Percentiles rank a stretch among this genome's conserved stretches.
These are phyloP conservation scores for Parasarocladium wereldwijsianum DNA, from an alignment of 2,329 filamentous ascomycete species.

Conservation along the genomic window DNA sequence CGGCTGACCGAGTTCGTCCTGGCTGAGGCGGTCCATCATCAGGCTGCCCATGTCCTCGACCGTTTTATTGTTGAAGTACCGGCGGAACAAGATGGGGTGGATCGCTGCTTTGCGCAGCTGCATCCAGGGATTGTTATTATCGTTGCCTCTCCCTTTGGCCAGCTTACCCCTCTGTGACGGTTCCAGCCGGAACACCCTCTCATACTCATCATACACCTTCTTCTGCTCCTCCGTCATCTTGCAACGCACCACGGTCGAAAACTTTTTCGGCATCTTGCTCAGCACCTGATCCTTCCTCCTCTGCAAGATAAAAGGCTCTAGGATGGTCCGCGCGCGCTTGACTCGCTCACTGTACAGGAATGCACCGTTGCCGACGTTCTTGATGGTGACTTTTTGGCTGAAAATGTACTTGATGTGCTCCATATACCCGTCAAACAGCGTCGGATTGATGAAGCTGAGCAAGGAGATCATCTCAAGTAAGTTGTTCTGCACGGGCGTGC, in stretches of 20 bases:
- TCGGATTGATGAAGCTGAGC: conserved; percentile 84
- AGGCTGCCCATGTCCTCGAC: conserved; percentile 66
- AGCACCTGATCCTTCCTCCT: conserved; percentile 88
- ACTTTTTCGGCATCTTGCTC: conserved; percentile 68
- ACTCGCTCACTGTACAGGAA: conserved; percentile 81
- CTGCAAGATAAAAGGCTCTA: conserved; percentile 88
- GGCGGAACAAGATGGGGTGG: conserved; percentile 76
- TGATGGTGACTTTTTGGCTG: conserved; percentile 77
- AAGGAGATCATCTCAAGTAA: conserved; percentile 81
- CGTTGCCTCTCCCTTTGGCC: conserved; percentile 30
- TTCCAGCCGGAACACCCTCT: conserved; percentile 49
- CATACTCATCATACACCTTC: conserved; percentile 54
- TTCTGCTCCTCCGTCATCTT: conserved; percentile 60
- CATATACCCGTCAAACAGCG: conserved; percentile 62
- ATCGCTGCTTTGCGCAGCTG: conserved; percentile 85
- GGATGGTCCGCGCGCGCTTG: conserved; percentile 72
- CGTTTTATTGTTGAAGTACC: conserved; percentile 60
- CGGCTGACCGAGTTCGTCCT: conserved; percentile 36
- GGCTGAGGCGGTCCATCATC: conserved; percentile 53
- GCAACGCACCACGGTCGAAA: conserved; percentile 64
- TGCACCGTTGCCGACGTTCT: conserved; percentile 64
- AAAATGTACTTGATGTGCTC: conserved; percentile 79
- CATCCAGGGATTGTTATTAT: conserved; percentile 65
- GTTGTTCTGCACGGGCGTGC: conserved; percentile 91
- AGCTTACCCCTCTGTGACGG: conserved; percentile 34